Conservation (phyloP, 164 flowering plant genomes). For the Platanus orientalis region DNA sequence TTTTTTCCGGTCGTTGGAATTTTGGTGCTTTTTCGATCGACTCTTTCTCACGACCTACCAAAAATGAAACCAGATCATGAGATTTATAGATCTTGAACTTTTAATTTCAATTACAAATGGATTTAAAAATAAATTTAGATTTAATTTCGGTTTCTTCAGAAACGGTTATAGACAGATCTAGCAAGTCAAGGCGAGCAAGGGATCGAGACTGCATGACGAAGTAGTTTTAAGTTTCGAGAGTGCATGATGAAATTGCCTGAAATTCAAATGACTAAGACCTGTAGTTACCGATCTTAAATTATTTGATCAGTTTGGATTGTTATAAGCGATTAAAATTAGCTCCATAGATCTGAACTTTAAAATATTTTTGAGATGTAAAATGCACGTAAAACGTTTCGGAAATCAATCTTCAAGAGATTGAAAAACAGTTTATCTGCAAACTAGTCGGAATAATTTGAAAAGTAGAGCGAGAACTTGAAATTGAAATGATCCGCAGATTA, state of each 20-base stretch:
- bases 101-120: no score
- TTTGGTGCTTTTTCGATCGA: conserved; percentile 30
- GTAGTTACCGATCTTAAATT: no score
- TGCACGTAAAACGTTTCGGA: not conserved
- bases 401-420: not conserved
- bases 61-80: not conserved
- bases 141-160: no score
- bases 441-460: not conserved
- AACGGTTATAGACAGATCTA: no score
- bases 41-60: conserved; percentile 36
- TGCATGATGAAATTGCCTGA: no score
- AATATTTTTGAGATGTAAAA: not conserved
- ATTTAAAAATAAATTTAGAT: not conserved
- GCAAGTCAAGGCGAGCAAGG: no score
- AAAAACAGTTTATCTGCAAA: not conserved
- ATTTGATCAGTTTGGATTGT: not conserved
- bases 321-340: not conserved
- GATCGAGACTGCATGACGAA: no score
- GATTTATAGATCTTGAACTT: not conserved
- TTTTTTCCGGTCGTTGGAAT: conserved; percentile 16
- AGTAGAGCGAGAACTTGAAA: not conserved
- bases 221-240: no score
- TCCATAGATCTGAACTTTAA: not conserved
- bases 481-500: not conserved
- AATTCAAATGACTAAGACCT: no score